phyloP scores from a whole-genome alignment of 495 filamentous ascomycete genomes.

The Annulohypoxylon nitens region DNA sequence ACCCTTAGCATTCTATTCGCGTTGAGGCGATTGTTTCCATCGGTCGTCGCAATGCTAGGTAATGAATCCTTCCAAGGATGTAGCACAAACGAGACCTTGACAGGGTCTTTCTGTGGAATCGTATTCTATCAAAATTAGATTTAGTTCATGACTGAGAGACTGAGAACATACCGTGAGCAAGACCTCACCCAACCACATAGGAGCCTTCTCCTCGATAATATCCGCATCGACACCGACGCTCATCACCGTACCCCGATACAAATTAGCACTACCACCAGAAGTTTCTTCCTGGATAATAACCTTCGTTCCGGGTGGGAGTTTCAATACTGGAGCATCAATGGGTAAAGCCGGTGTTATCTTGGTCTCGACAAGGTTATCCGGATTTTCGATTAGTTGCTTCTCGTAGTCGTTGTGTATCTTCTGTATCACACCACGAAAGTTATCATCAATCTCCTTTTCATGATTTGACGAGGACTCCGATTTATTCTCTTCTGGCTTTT shows the following conservation, averaged over 20 bases:
- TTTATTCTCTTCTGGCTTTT: conserved; percentile 70
- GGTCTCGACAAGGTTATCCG: conserved; percentile 68
- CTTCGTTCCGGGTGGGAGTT: conserved; percentile 80
- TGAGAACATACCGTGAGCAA: conserved; percentile 72
- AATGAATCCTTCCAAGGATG: conserved; percentile 84
- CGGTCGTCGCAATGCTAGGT: conserved; percentile 74
- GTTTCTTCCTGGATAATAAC: conserved; percentile 97
- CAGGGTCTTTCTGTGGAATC: conserved; percentile 87
- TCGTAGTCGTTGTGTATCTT: conserved; percentile 81
- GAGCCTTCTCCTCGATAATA: conserved; percentile 83
- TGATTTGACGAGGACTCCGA: conserved; percentile 77
- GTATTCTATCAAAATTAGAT: conserved; percentile 70
- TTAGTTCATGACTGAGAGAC: background rate
- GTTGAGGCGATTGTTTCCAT: conserved; percentile 88
- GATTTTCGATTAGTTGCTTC: conserved; percentile 70
- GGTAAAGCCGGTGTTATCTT: conserved; percentile 81
- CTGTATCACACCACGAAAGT: conserved; percentile 83
- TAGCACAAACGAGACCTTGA: conserved; percentile 92
- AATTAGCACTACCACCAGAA: conserved; percentile 88
- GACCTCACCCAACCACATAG: conserved; percentile 93
- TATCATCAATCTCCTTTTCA: conserved; percentile 86
- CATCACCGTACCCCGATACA: conserved; percentile 89
- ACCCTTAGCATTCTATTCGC: conserved; percentile 96
- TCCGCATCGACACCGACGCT: conserved; percentile 82
- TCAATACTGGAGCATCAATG: conserved; percentile 86